Evolutionary conservation across 1,284 basidiomycete species (phyloP), one percentile per base, ranked within the genome.

Genomic region (Rugosomyces carneus): DNA sequence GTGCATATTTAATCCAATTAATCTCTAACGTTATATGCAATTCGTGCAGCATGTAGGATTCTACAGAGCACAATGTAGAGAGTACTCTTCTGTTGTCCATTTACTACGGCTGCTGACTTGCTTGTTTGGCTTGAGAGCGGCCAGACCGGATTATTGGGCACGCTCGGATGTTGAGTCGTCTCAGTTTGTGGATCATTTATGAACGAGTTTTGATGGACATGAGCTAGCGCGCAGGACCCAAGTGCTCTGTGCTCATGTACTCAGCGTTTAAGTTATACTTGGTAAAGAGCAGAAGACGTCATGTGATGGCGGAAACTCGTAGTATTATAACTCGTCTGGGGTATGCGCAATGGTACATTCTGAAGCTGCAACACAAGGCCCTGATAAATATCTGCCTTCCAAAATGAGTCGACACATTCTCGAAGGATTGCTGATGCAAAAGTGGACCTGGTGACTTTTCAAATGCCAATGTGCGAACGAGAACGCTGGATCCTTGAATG

Each of bases 71-170:
- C 5, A 18, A 13, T 40, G 49, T 45, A 37, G 40, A 38, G 50
- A 45, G 42, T 43, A 36, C 45, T 43, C 40, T 47, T 19, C 46
- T 44, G 24, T 53, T 40, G n/a, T n/a, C 52, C 54, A 52, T 46
- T 45, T 50, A 49, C 31, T 38, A 46, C 50, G 54, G 54, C 48
- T 42, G 44, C 47, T 51, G 49, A 51, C 47, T 40, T 39, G 20
- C 27, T 48, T 52, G 44, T 39, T 53, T 53, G 50, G 40, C 42
- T 49, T 48, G 52, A 31, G 10, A 42, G 46, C 46, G 51, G 51
- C 42, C 29, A 45, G 39, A 15, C 45, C 51, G 48, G 51, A 47
- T 31, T 51, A 27, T 40, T 20, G 23, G 37, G 18, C 40, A 41
- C 48, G 41, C 36, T 45, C 43, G n/a, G 34, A 44, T 41, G 32